Evolutionary conservation across 106 monocot genomes (phyloP).

Genomic region (Allium sativum): DNA sequence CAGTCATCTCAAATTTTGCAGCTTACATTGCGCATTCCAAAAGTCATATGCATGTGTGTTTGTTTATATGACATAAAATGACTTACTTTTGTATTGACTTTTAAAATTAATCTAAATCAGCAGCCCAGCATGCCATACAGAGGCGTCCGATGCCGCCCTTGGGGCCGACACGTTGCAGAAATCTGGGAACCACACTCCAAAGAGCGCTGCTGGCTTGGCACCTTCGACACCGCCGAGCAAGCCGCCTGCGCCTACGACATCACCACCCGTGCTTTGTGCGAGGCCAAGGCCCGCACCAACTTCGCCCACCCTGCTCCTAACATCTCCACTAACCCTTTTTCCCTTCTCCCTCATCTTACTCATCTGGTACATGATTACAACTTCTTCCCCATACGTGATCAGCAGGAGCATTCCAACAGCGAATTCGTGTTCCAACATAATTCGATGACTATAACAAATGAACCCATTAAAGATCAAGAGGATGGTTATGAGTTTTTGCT

Average conservation of each 20-base stretch:
- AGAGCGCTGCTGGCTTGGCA: conserved; percentile 71
- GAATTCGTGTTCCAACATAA: background rate
- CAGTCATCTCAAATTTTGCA: too few species aligned
- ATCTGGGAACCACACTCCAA: conserved; percentile 52
- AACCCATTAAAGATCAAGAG: too few species aligned
- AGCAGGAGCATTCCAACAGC: too few species aligned
- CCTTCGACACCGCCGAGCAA: conserved; percentile 75
- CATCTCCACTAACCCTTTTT: background rate
- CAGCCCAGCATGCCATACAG: conserved; percentile 31
- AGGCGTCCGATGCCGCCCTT: conserved; percentile 49
- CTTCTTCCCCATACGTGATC: background rate
- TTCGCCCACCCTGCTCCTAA: conserved; percentile 25
- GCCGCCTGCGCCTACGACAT: conserved; percentile 80
- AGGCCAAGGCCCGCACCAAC: conserved; percentile 68
- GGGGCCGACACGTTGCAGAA: conserved; percentile 46
- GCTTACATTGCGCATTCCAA: too few species aligned
- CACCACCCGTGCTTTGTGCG: conserved; percentile 66
- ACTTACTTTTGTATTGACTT: too few species aligned
- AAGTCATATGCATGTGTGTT: too few species aligned
- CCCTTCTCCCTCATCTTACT: background rate
- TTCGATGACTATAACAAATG: background rate
- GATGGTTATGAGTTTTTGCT: conserved; percentile 14
- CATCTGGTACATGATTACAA: background rate
- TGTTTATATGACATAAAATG: too few species aligned
- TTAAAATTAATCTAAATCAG: too few species aligned